Base-by-base conservation (phyloP, 306 rosid genomes). In the Vigna trinervia region DNA sequence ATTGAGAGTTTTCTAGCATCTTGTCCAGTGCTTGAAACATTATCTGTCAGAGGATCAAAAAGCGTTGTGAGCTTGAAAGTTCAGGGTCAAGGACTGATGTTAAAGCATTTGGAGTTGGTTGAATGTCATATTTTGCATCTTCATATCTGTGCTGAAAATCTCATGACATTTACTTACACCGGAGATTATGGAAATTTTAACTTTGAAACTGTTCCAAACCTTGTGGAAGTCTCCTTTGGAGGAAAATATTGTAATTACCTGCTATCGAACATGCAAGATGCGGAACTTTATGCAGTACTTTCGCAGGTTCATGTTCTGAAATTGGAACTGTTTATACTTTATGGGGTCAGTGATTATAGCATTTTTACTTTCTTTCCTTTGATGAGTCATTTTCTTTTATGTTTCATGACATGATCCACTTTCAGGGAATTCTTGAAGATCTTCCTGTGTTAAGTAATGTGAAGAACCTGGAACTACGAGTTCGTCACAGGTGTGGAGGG, bases 91-190 rank as follows among this genome's bases (percentile, higher is more conserved):
- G 62, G 3, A 12, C 13, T 76, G 61, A 58, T 6, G 69, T 12
- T 69, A 71, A 78, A 78, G n/a, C 52, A 47, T 47, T 36, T 78
- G 76, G 71, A 69, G 39, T 32, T 78, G 30, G 41, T 69, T 11
- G 30, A 59, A 9, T 32, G 76, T 43, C n/a, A 19, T 14, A 14
- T 46, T 58, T 2, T 1, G 4, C 1, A 11, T 68, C 41, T 78
- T 46, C 5, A 57, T 34, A 60, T 78, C 8, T 69, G 4, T 58
- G 62, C 76, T 69, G 43, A 12, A 34, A 69, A 78, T 46, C 76
- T 78, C 10, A 0, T 30, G n/a, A n/a, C 62, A 7, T 78, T 78
- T 39, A 68, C n/a, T 1, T 57, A 43, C 75, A 0, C 0, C 0
- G 75, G 69, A 17, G 28, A 43, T 2, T 26, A 1, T 11, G 36